These are phyloP conservation scores for Plasmodium berghei DNA, from an alignment of 169 alveolate genomes.

Conservation along the genomic window DNA sequence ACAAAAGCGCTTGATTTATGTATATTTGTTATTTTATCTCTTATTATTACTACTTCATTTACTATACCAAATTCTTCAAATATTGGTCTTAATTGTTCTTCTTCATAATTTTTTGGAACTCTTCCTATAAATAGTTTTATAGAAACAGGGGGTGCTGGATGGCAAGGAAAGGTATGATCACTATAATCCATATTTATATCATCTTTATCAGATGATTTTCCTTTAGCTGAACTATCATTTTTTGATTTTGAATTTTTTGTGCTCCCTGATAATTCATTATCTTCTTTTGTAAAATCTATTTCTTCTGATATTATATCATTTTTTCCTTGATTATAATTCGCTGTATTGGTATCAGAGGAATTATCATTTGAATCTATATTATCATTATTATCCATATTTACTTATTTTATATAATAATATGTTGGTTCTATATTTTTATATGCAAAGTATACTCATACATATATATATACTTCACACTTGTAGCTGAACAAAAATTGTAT, in stretches of 20 bases:
- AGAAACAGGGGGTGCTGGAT: conserved; percentile 93
- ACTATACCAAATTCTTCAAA: conserved; percentile 91
- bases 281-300: conserved; percentile 55
- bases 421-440: neutral
- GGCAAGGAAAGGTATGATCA: conserved; percentile 80
- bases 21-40: conserved; percentile 89
- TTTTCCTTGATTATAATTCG: conserved; percentile 58
- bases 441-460: neutral
- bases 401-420: neutral
- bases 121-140: conserved; percentile 92
- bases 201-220: conserved; percentile 62
- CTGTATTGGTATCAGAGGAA: conserved; percentile 70
- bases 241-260: conserved; percentile 20
- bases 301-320: conserved; percentile 57
- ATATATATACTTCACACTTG: neutral
- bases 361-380: conserved; percentile 71
- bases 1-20: conserved; percentile 90
- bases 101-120: conserved; percentile 89
- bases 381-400: conserved; percentile 66
- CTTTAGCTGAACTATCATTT: conserved; percentile 20
- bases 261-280: conserved; percentile 33
- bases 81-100: conserved; percentile 85
- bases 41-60: conserved; percentile 87
- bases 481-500: too few relatives aligned
- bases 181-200: conserved; percentile 45